Base-by-base conservation (phyloP, 1,284 basidiomycete genomes). In the Boletus hoseneyae region DNA sequence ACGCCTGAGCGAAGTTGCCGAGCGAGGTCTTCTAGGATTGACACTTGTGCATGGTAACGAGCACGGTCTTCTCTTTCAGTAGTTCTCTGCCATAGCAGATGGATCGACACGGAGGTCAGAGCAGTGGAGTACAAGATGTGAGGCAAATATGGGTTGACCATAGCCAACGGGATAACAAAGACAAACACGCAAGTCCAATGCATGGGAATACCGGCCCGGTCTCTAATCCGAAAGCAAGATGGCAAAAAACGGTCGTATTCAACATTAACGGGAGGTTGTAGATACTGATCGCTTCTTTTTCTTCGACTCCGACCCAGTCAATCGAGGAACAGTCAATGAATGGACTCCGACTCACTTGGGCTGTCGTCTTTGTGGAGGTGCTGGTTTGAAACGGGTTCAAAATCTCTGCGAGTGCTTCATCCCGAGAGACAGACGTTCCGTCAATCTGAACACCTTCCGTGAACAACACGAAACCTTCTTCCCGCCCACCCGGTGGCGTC, bases 81-180 rank as follows among this genome's bases (percentile, higher is more conserved):
- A 41, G 72, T 76, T 51, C 77, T 73, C 48, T 77, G 73, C 59
- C 70, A 72, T 37, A 84, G 71, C 32, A 83, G 69, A 65, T 86
- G 83, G 50, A 84, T 78, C 37, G 81, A 78, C 47, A 85, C 62
- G 16, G 84, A 83, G 42, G 76, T 81, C 51, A 85, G 70, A 21
- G 81, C 80, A 41, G 82, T 70, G 34, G 80, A 77, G 62, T 77
- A 80, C 56, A 83, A 53, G 32, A 82, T 65, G 50, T 82, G 79
- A 21, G 77, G 77, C 53, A 75, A 54, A 63, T 77, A 75, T n/a
- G 65, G 63, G 46, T 55, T 50, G 7, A 47, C 42, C 67, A 67
- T 66, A 6, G 29, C 15, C 32, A 18, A 27, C n/a, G 18, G 6
- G 12, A 16, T 13, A 38, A 38, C 19, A 23, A 23, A 23, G 21